Percentiles rank a stretch among this genome's conserved stretches.
These are phyloP conservation scores for Tylopilus plumbeoviolaceoides DNA, from an alignment of 768 basidiomycete species.

Conservation along the genomic window DNA sequence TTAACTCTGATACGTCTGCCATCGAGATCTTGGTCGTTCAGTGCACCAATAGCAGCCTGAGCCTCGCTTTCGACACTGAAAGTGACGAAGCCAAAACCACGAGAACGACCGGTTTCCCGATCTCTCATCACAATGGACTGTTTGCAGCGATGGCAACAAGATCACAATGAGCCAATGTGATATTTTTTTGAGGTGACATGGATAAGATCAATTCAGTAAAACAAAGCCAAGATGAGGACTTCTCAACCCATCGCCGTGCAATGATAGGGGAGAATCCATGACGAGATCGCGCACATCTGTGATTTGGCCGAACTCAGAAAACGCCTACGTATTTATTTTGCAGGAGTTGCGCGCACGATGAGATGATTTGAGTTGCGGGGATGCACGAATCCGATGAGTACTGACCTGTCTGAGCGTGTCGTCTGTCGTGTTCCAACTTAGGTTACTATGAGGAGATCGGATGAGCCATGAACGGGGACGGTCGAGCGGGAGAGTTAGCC, in stretches of 20 bases:
- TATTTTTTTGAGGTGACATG: slow-evolving; percentile 20
- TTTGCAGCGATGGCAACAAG: slow-evolving; percentile 6
- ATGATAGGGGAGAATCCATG: slow-evolving; percentile 28
- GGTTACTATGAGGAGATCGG: slow-evolving; percentile 19
- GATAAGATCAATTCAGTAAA: slow-evolving; percentile 25
- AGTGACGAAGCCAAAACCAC: slow-evolving; percentile 57
- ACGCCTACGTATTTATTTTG: slow-evolving; percentile 32
- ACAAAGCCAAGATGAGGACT: slow-evolving; percentile 13
- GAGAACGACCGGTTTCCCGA: slow-evolving; percentile 54
- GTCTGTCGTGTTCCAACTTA: slow-evolving; percentile 34
- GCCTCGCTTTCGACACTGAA: slow-evolving; percentile 34
- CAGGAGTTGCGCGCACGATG: not conserved
- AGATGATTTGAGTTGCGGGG: slow-evolving; percentile 6
- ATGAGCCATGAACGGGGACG: not conserved
- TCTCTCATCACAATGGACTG: slow-evolving; percentile 41
- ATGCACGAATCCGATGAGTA: not conserved
- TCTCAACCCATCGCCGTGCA: slow-evolving; percentile 32
- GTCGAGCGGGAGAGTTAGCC: slow-evolving; percentile 1
- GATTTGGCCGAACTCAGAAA: slow-evolving; percentile 41
- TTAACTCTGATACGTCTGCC: slow-evolving; percentile 54
- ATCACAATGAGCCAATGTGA: slow-evolving; percentile 5
- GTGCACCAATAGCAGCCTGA: slow-evolving; percentile 38
- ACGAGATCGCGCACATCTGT: slow-evolving; percentile 45
- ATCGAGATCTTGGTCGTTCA: slow-evolving; percentile 53
- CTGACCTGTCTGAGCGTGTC: slow-evolving; percentile 24